Base-by-base conservation (phyloP, 345 rosid species). In the thale cress (Arabidopsis thaliana) region DNA sequence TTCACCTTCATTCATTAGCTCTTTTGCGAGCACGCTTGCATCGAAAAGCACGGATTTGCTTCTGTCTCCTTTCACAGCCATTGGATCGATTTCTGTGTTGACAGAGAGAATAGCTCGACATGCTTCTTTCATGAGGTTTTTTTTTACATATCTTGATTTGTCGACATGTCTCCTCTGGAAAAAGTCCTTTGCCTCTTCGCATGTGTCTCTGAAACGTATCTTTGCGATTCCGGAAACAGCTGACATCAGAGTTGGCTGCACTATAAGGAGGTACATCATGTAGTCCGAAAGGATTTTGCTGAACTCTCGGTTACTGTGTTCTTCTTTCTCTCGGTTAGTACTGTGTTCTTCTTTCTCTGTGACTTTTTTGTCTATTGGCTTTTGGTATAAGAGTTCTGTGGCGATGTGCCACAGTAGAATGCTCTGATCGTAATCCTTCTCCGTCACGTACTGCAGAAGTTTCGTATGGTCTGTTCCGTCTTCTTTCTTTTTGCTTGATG, bases 321-420 rank as follows among this genome's bases (percentile, higher is more conserved):
- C 49, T 80, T 82, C 11, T 16, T 24, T 7, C 14, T 36, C 25
- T 3, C 71, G 62, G 25, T 38, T 3, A 8, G 2, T 28, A 28
- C 51, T 8, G n/a, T 42, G 2, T 49, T 64, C 50, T 78, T 81
- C 9, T 20, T 37, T 12, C 20, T 44, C 30, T 1, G 7, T 6
- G 6, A 3, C 16, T 25, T 48, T 34, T 2, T 24, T 3, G 0
- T 34, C 50, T 30, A 1, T 23, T 11, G 16, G 28, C 49, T 5
- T 40, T 6, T 83, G 59, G 85, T 74, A 80, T 61, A 83, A 81
- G 38, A 85, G 80, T 25, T 81, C 88, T 11, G 87, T 87, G 23
- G 91, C 87, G 38, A 87, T 78, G 53, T 87, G 87, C 91, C 88
- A 87, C 8, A 83, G 56, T 0, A 87, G 86, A 52, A 87, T 50